Evolutionary conservation across 2,329 filamentous ascomycete species (phyloP), one percentile per base, ranked within the genome.

Genomic region (Fusarium robinianum): DNA sequence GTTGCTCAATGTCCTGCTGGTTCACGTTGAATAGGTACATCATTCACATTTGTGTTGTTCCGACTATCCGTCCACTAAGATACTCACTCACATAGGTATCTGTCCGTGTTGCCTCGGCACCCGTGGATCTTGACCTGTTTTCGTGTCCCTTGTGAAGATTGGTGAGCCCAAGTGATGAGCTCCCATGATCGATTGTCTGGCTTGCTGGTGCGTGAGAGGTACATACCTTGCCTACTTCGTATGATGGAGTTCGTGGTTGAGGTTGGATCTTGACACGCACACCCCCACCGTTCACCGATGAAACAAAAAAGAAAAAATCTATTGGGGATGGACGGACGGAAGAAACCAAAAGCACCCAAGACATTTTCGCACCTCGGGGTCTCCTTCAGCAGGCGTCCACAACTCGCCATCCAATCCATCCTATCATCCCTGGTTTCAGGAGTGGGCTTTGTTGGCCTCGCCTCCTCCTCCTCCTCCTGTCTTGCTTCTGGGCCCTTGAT

Each of bases 241-340:
- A 15, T 32, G 34, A 33, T 34, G 23, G 41, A 57, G 51, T 12
- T 19, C 18, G 22, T 23, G 25, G 52, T 49, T 55, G 41, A 52
- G 52, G 40, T 49, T 46, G 25, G 38, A 37, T 44, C 26, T 41
- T 43, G 12, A 40, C 41, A 18, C 21, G 21, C 9, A 23, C 55
- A 61, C 57, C 30, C 57, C 55, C 27, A 8, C 49, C 46, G 49
- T 57, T 18, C 9, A 26, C 46, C 34, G 42, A 49, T 51, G 37
- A 49, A 29, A 34, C 52, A 57, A 41, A 32, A 52, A 47, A 38
- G 38, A 40, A 26, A 52, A 57, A 59, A 49, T 47, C 55, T 55
- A 55, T 61, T 61, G 58, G 58, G 57, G 53, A 56, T 47, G 47
- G 53, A 53, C 51, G 41, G 55, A 41, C 41, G 57, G 51, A 55